Evolutionary conservation across 495 filamentous ascomycete species (phyloP), one percentile per base, ranked within the genome.

Genomic region (Podospora appendiculata): DNA sequence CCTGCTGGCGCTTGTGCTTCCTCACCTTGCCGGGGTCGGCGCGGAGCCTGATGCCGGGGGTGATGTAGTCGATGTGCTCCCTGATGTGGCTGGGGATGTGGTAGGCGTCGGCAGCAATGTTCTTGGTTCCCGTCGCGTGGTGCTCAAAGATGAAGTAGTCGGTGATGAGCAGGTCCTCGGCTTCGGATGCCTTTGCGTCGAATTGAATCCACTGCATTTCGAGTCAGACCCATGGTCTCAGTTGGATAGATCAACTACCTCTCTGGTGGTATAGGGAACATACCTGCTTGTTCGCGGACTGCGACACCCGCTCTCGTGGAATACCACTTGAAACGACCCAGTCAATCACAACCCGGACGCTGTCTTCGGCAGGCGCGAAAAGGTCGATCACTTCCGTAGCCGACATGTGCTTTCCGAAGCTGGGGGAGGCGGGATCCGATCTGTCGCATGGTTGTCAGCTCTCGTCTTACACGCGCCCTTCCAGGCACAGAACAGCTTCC

Each of bases 401-500:
- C 4, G 63, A 71, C 72, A 76, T 62, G 57, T 83, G 71, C 50
- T 79, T 67, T 10, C 79, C 79, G 57, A 76, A 82, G 41, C 70
- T 76, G 9, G 65, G 56, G 0, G 80, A 82, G 4, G 51, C 82
- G 75, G 59, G 87, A 82, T 41, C 86, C 81, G 69, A 93, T 81
- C 74, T 94, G 82, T 33, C 83, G 86, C 11, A 8, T 9, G 13
- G 3, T 8, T 1, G 43, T 33, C 43, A 25, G 19, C 43, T 18
- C 25, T 5, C 25, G 25, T 25, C 25, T 25, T 25, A 25, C 25
- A 25, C 5, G 25, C 25, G 25, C 25, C 2, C 25, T 2, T 45
- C 16, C 16, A 16, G 11, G 13, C 41, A n/a, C 43, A 32, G 8
- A 13, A n/a, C 17, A 18, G 16, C 40, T 41, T 41, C 41, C 36